Evolutionary conservation across 805 yeast genomes (phyloP), one percentile per base, ranked within the genome.

Genomic region (Sugiyamaella mastotermitis): DNA sequence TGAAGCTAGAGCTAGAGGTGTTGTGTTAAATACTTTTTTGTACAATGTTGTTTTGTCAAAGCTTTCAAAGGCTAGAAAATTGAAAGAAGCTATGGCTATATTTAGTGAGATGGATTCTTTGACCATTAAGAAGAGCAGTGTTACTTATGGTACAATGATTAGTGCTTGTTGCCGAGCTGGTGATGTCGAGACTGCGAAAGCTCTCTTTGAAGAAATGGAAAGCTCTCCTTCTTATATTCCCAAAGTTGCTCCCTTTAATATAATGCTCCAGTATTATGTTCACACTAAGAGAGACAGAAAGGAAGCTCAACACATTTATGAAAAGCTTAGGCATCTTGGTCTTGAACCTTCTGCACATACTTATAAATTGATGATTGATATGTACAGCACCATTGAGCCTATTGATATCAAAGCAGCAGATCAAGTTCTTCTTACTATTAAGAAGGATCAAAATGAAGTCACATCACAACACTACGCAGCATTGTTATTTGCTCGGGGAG

Each of bases 311-410:
- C 41, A 52, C 4, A 49, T 55, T 24, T 62, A 58, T 31, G 45
- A 46, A 5, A 46, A 52, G 47, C 50, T 65, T 41, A 39, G 53
- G 9, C 29, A 26, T 13, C 27, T 41, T 5, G 56, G 58, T 6
- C 43, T 60, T 5, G 35, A 45, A 24, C 66, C 65, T 3, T 54
- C 66, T 2, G 46, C 65, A 2, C 59, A 52, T 34, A 61, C 70
- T n/a, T 67, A 65, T 50, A 58, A 57, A 43, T 53, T 67, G 23
- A 41, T 65, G 29, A 66, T 66, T 43, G 65, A 60, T 48, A 35
- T 61, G 48, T 58, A 55, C 50, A 46, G 54, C 42, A 37, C 51
- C 3, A 40, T 63, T 11, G 53, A 55, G 30, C 60, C 64, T 4
- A 41, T 52, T 7, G 56, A 62, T 34, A 43, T 65, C 13, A 53